Evolutionary conservation across 1,284 basidiomycete genomes (phyloP).

Genomic region (Meripilus lineatus): DNA sequence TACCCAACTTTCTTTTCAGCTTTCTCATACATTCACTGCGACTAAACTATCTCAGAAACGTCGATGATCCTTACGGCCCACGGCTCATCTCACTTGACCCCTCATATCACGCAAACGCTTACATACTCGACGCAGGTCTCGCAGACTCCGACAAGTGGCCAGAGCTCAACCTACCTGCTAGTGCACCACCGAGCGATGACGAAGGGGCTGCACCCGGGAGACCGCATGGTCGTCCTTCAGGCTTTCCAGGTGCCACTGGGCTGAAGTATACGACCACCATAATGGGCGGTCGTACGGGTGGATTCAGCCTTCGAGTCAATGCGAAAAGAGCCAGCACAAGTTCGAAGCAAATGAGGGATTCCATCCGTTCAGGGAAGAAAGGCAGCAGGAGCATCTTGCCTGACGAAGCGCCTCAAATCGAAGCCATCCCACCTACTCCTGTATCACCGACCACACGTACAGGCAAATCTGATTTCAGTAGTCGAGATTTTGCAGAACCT

Average conservation of each 20-base stretch:
- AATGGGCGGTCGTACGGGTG: constrained; percentile 40
- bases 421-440: constrained; percentile 19
- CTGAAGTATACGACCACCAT: constrained; percentile 86
- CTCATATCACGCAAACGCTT: constrained; percentile 71
- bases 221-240: constrained; percentile 31
- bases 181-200: constrained; percentile 66
- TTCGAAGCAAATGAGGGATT: constrained; percentile 36
- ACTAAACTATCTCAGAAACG: constrained; percentile 81
- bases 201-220: constrained; percentile 41
- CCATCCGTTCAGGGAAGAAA: constrained; percentile 20
- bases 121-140: constrained; percentile 73
- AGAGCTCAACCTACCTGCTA: constrained; percentile 66
- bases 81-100: constrained; percentile 77
- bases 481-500: too few species aligned
- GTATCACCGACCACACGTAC: constrained; percentile 3
- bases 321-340: constrained; percentile 27
- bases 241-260: constrained; percentile 53
- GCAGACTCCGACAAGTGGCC: constrained; percentile 81
- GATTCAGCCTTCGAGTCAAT: constrained; percentile 27
- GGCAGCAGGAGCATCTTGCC: constrained; percentile 12
- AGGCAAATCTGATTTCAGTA: background rate
- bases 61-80: constrained; percentile 79
- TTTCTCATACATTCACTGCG: constrained; percentile 84
- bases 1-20: constrained; percentile 34
- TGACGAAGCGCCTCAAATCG: constrained; percentile 10